Evolutionary conservation across 129 eudicot genomes (phyloP), one percentile per base, ranked within the genome.

Genomic region (Tanacetum coccineum): DNA sequence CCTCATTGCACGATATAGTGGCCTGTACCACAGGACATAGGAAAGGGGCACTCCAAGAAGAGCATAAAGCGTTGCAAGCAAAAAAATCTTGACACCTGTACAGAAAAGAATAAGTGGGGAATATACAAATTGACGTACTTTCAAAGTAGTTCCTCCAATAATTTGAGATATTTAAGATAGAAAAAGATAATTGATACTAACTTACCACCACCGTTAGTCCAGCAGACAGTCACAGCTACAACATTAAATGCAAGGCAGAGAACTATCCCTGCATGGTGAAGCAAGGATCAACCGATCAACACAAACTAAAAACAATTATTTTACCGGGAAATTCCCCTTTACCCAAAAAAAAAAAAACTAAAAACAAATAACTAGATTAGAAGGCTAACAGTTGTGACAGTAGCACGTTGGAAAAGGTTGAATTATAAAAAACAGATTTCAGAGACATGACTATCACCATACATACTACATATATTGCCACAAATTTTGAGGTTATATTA

Each of bases 1-100:
- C 96, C 98, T 93, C 96, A 93, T 86, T 61, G 95, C 98, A 46
- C 87, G 85, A 73, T 93, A 93, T 40, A 93, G 86, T 65, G 96
- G 98, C 73, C 95, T 77, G 78, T 93, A 93, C 98, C 98, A 93
- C 64, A 89, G 72, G 56, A 88, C 82, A 66, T 88, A 93, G 6
- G 98, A 93, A 56, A 93, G 83, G 46, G 98, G 98, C 63, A 81
- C 80, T 71, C 98, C 98, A 79, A 82, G 82, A 47, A 93, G 79
- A 63, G 89, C 96, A 79, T 93, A 93, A 17, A 93, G 89, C 15
- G 73, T 71, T 58, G 96, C 92, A 66, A 93, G 98, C 74, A 93
- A 84, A 76, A 93, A 93, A 7, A 93, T 88, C 83, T 73, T 86
- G 71, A 83, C 96, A 60, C 98, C 98, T 93, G 72, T 30, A 78